Base-by-base conservation (phyloP, 768 basidiomycete species). In the Pluteus cervinus region DNA sequence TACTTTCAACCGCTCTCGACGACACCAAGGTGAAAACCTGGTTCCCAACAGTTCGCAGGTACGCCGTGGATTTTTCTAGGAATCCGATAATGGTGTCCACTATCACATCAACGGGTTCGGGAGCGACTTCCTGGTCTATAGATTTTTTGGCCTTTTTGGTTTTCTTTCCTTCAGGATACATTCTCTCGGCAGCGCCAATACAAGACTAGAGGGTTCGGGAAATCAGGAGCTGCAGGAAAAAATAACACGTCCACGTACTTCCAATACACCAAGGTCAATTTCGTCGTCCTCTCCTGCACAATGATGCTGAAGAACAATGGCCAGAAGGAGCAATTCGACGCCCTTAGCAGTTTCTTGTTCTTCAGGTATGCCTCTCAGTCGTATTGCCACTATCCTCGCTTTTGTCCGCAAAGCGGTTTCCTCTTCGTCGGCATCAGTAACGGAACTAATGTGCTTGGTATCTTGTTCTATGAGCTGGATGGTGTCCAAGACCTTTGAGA, bases 1-100 rank as follows among this genome's bases (percentile, higher is more conserved):
- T 86, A 20, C 79, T 76, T 35, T 71, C 73, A 40, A 76, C 71
- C 24, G 84, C 77, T 4, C 71, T 67, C 12, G 74, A 67, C 16
- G 86, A 79, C 17, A 94, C 61, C 34, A 85, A 65, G 10, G 77
- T 73, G 52, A 97, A 93, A 5, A 79, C 80, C 47, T 86, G 76
- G 36, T 83, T 91, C 5, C 84, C 86, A 17, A 90, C 66, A 2
- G 79, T 75, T 22, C 90, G 80, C 61, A 86, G 70, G 55, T 85
- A 93, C 26, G 80, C 75, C 4, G 81, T 85, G 2, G 82, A 80
- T 41, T 83, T 76, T 55, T 97, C 91, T 24, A 99, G 61, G 52
- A 87, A 83, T 5, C 89, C 89, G 33, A 99, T 87, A 34, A 97
- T 76, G n/a, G 74, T 72, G 53, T 97, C 92, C 23, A 93, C 79